Conservation (phyloP, 768 basidiomycete genomes). For the Pisolithus orientalis region DNA sequence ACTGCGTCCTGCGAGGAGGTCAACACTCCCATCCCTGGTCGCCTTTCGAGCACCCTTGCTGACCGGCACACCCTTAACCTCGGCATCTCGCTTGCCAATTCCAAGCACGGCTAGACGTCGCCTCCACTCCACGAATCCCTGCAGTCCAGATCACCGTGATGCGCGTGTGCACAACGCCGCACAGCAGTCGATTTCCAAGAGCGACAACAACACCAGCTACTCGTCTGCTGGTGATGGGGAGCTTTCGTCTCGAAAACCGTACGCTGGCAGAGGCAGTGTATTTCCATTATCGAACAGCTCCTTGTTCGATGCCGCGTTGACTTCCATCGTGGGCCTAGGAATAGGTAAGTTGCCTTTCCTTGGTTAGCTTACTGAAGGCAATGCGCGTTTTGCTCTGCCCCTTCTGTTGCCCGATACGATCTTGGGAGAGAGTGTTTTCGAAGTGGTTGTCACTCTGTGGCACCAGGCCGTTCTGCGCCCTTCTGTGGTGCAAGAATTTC, state of each 20-base stretch:
- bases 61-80: background rate
- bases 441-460: background rate
- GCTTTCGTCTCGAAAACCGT: background rate
- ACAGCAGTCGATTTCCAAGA: background rate
- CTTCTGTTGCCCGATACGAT: slow-evolving; percentile 6
- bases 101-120: slow-evolving; percentile 7
- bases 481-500: background rate
- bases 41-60: background rate
- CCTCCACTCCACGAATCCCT: background rate
- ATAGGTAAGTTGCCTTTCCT: slow-evolving; percentile 38
- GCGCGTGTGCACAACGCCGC: background rate
- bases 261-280: slow-evolving; percentile 17
- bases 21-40: background rate
- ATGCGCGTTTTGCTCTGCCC: slow-evolving; percentile 6
- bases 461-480: background rate
- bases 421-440: background rate
- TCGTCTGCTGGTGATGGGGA: slow-evolving; percentile 9
- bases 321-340: slow-evolving; percentile 54
- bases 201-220: background rate
- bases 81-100: slow-evolving; percentile 2
- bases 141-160: background rate
- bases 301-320: slow-evolving; percentile 46
- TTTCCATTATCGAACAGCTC: slow-evolving; percentile 23
- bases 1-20: background rate
- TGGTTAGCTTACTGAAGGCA: background rate